A percentile compares a stretch with the other conserved stretches of the same genome.
These are phyloP conservation scores for Mortierella sp. DNA, from an alignment of 371 early-diverging fungal genomes.

Conservation along the genomic window DNA sequence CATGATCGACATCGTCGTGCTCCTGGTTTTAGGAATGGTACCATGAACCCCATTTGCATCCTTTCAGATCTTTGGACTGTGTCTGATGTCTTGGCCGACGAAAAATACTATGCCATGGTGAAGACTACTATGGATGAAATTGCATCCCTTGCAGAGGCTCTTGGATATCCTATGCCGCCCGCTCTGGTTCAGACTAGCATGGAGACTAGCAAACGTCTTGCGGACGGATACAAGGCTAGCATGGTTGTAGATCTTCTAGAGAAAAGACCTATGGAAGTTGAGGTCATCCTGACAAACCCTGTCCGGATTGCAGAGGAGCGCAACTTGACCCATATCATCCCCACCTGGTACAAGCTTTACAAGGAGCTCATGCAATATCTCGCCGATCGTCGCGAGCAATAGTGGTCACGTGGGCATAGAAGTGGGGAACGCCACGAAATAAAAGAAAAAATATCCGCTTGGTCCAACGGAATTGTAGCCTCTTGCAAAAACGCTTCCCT, in stretches of 20 bases:
- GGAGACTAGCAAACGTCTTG: constrained; percentile 58
- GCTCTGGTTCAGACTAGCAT: constrained; percentile 62
- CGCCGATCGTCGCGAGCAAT: constrained; percentile 3
- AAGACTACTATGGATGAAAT: constrained; percentile 73
- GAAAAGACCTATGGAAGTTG: constrained; percentile 71
- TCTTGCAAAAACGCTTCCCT: not conserved
- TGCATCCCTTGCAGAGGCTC: constrained; percentile 61
- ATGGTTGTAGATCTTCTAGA: constrained; percentile 76
- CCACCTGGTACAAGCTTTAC: constrained; percentile 49
- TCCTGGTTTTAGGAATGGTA: constrained; percentile 66
- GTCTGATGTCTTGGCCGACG: constrained; percentile 65
- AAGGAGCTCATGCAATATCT: constrained; percentile 39
- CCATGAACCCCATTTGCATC: constrained; percentile 82
- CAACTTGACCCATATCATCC: constrained; percentile 43
- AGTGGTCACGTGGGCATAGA: not conserved
- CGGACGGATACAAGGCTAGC: constrained; percentile 70
- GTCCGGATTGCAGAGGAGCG: constrained; percentile 64
- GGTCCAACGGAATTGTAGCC: not conserved
- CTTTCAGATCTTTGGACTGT: constrained; percentile 74
- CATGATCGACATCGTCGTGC: not conserved
- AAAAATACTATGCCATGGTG: constrained; percentile 62
- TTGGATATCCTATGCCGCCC: constrained; percentile 60
- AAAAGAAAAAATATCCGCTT: constrained; percentile 6
- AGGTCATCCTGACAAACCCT: constrained; percentile 74
- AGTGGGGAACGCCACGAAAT: not conserved